Evolutionary conservation across 352 stramenopile species (phyloP), one percentile per base, ranked within the genome.

Genomic region (Plasmopara muralis): DNA sequence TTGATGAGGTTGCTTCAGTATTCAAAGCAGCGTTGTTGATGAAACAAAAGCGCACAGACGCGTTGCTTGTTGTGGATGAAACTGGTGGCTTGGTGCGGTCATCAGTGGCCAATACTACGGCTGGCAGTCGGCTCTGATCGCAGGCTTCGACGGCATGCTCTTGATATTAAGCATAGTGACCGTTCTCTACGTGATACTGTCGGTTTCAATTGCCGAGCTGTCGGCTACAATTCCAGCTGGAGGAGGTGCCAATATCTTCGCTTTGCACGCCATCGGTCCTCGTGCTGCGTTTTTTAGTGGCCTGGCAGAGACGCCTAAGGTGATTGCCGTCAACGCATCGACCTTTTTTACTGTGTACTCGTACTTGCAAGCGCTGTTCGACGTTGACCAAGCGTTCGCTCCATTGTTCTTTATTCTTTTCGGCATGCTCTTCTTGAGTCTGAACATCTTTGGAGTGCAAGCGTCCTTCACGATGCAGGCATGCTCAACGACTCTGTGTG

Each of bases 11-110:
- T 25, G 73, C 75, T 1, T 97, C 68, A 0, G 87, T 99, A 12
- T 72, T 97, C 31, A 76, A 96, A 45, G 87, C 95, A 5, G 81
- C 83, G 5, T 60, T 85, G 45, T 61, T 97, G 52, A 93, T 98
- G 70, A 88, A 89, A 46, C 83, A 89, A 47, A 98, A 98, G 57
- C 77, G 92, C 28, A 85, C 83, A 5, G 91, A 97, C 55, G 94
- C 93, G 0, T 68, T 97, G n/a, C 80, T 99, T 0, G 84, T 98
- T 13, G 78, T 97, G 5, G 83, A 93, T 47, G 66, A 82, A 41
- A 53, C 66, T 42, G 89, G 95, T 33, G 78, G 69, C 0, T 65
- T 31, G 57, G 57, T 18, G 57, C 57, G 12, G 57, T 65, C 13
- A 81, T 89, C 52, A 73, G 64, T 35, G 77, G 77, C 30, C 70